These are phyloP conservation scores for Penicillium ochrochloron DNA, from an alignment of 495 filamentous ascomycete species.

Conservation along the genomic window DNA sequence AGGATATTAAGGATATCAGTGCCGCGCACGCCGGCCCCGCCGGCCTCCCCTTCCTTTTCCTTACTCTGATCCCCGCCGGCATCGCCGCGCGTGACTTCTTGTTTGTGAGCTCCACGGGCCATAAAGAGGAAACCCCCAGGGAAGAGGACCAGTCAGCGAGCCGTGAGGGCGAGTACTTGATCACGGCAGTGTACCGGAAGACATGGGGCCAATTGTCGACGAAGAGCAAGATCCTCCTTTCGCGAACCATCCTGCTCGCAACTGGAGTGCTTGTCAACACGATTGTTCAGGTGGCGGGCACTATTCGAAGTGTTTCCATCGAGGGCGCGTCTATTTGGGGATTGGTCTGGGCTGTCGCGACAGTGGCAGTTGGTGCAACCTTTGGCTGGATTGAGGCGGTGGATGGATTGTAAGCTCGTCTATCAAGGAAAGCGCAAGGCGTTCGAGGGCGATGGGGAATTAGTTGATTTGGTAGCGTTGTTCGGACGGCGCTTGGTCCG, in stretches of 20 bases:
- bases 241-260: conserved; percentile 65
- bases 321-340: conserved; percentile 72
- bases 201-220: conserved; percentile 59
- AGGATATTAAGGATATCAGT: conserved; percentile 65
- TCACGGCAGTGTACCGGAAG: conserved; percentile 58
- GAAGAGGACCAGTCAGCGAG: conserved; percentile 60
- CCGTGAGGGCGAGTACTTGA: conserved; percentile 60
- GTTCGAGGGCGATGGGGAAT: neutral
- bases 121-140: conserved; percentile 40
- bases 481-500: conserved; percentile 13
- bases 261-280: conserved; percentile 63
- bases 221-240: conserved; percentile 67
- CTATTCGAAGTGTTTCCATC: conserved; percentile 67
- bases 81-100: conserved; percentile 72
- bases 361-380: conserved; percentile 58
- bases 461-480: conserved; percentile 5
- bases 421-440: neutral
- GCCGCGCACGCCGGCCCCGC: conserved; percentile 62
- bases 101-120: conserved; percentile 68
- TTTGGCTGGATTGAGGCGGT: conserved; percentile 65
- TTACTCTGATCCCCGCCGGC: conserved; percentile 65
- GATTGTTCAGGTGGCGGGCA: conserved; percentile 63
- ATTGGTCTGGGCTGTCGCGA: conserved; percentile 68
- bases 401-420: conserved; percentile 41
- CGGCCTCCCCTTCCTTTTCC: conserved; percentile 50